Evolutionary conservation across 768 basidiomycete genomes (phyloP).

Genomic region (Suillus subaureus): DNA sequence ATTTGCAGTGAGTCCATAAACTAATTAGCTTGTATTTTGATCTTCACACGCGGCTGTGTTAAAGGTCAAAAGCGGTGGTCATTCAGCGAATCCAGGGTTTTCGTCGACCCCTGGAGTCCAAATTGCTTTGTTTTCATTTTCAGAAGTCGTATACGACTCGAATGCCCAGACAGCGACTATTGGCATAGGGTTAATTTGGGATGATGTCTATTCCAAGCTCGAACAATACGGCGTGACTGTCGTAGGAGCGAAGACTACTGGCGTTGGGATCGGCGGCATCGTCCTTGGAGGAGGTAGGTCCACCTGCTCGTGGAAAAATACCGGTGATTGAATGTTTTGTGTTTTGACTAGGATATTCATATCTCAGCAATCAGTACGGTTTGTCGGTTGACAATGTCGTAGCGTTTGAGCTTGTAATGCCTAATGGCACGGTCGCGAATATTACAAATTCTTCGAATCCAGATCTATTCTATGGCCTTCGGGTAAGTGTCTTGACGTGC

Average conservation of each 20-base stretch:
- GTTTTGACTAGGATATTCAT: constrained; percentile 51
- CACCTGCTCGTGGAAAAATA: background rate
- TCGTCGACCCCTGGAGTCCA: constrained; percentile 64
- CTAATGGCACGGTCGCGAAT: constrained; percentile 44
- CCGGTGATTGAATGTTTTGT: background rate
- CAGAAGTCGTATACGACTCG: constrained; percentile 43
- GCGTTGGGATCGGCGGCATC: constrained; percentile 61
- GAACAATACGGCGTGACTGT: constrained; percentile 53
- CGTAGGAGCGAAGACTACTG: constrained; percentile 57
- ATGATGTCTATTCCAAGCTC: constrained; percentile 49
- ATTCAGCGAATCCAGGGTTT: constrained; percentile 55
- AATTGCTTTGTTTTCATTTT: constrained; percentile 55
- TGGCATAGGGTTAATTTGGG: constrained; percentile 55
- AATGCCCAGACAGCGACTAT: constrained; percentile 39
- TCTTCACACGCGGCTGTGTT: constrained; percentile 6
- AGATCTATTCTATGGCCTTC: constrained; percentile 49
- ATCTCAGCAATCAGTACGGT: constrained; percentile 62
- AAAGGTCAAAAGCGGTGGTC: constrained; percentile 68
- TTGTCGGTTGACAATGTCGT: constrained; percentile 55
- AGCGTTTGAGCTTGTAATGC: constrained; percentile 59
- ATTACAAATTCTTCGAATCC: constrained; percentile 36
- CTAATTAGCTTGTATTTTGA: too few relatives aligned
- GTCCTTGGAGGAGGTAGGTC: constrained; percentile 55
- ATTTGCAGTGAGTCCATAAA: constrained; percentile 48
- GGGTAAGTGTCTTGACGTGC: constrained; percentile 28